Percentiles rank a stretch among this genome's conserved stretches.
These are phyloP conservation scores for Vicia faba DNA, from an alignment of 306 rosid genomes.

Conservation along the genomic window DNA sequence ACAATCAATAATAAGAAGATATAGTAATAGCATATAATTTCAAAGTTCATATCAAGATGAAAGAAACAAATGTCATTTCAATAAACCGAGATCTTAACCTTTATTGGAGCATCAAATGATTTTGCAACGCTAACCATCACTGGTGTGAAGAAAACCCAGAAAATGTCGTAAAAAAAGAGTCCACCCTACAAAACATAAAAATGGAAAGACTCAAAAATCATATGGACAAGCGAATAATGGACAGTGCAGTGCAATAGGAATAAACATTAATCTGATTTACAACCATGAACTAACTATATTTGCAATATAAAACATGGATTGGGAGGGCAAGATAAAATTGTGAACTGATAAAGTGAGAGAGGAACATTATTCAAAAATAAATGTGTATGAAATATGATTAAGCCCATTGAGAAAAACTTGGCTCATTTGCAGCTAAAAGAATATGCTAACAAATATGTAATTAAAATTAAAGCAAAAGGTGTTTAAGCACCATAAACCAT, in stretches of 20 bases:
- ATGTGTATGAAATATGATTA: background rate
- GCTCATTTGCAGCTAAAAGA: conserved; percentile 20
- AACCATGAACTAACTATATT: conserved; percentile 11
- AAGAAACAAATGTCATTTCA: conserved; percentile 23
- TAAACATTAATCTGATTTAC: background rate
- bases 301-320: conserved; percentile 1
- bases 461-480: background rate
- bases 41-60: conserved; percentile 24
- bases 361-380: background rate
- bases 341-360: background rate
- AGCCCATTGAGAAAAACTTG: conserved; percentile 6
- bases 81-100: conserved; percentile 52
- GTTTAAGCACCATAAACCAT: conserved; percentile 16
- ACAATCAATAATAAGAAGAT: conserved; percentile 28
- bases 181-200: conserved; percentile 58
- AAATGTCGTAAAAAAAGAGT: conserved; percentile 81
- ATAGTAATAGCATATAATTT: background rate
- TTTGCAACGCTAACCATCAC: conserved; percentile 99
- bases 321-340: background rate
- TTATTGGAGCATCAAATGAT: conserved; percentile 90
- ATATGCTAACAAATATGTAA: conserved; percentile 7
- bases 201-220: conserved; percentile 23
- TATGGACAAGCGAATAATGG: background rate
- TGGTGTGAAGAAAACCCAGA: conserved; percentile 99
- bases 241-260: background rate